Evolutionary conservation across 176 grass and related monocot genomes (phyloP).

Genomic region (Rhynchospora breviuscula): DNA sequence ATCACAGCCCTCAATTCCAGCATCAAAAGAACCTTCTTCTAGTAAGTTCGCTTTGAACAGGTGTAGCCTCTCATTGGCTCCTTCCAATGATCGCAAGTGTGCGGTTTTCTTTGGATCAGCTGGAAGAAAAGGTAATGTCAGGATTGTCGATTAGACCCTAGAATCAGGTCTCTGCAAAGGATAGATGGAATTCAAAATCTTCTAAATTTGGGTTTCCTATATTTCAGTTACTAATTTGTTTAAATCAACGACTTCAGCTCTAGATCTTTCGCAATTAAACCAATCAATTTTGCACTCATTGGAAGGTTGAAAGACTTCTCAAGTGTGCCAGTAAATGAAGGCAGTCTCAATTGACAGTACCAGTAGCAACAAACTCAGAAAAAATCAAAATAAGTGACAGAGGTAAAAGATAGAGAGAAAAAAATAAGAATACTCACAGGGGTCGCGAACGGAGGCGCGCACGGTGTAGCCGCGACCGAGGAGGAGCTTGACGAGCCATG

Average conservation of each 20-base stretch:
- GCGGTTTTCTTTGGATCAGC: conserved; percentile 31
- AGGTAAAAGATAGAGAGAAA: too few species aligned
- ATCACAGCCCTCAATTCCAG: conserved; percentile 25
- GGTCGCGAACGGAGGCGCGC: conserved; percentile 29
- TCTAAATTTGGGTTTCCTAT: too few species aligned
- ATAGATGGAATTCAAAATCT: too few species aligned
- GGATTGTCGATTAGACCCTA: background rate
- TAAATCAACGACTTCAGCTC: too few species aligned
- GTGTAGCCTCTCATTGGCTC: conserved; percentile 25
- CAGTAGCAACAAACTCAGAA: background rate
- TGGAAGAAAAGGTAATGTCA: background rate
- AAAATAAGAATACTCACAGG: conserved; percentile 12
- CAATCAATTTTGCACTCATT: too few species aligned
- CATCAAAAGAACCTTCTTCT: conserved; percentile 27
- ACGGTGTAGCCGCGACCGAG: conserved; percentile 35
- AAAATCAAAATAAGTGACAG: background rate
- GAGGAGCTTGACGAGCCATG: conserved; percentile 33
- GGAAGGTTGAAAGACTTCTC: too few species aligned
- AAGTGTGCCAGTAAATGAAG: background rate
- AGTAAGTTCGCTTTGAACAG: conserved; percentile 28
- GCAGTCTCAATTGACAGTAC: background rate
- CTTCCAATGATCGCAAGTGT: conserved; percentile 25
- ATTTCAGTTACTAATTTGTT: too few species aligned
- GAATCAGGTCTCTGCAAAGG: too few species aligned
- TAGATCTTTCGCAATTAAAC: too few species aligned